phyloP scores from a whole-genome alignment of 176 grass and related monocot genomes.

The Carex pumila region DNA sequence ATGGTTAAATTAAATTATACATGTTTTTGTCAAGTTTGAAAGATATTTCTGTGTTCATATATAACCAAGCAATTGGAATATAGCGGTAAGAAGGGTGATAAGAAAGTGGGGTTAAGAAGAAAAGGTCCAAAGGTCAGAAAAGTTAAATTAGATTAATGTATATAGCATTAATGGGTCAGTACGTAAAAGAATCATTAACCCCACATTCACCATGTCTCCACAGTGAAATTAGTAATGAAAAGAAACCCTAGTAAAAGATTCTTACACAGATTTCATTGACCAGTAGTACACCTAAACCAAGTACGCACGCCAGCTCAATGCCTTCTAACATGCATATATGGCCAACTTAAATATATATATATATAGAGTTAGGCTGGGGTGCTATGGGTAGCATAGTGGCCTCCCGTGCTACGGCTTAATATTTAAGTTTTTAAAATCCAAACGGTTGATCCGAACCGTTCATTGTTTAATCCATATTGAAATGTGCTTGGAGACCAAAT shows the following conservation, averaged over 20 bases:
- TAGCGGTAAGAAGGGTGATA: background rate
- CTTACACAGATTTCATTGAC: background rate
- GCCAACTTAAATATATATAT: no score
- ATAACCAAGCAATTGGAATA: background rate
- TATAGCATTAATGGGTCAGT: background rate
- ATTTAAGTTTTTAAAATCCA: no score
- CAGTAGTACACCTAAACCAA: background rate
- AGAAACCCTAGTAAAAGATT: background rate
- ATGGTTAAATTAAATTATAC: background rate
- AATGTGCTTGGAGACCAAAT: no score
- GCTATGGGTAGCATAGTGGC: no score
- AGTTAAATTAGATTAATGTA: background rate
- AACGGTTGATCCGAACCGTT: no score
- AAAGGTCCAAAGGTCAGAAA: background rate
- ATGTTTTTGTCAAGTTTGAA: background rate
- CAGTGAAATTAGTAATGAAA: background rate
- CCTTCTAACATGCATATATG: no score
- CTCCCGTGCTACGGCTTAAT: no score
- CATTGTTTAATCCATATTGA: no score
- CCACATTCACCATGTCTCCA: background rate
- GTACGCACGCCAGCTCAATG: background rate
- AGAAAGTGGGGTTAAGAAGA: background rate
- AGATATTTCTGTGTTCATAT: background rate
- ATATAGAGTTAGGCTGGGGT: no score
- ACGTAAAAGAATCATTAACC: constrained; percentile 12